Base-by-base conservation (phyloP, 2,329 filamentous ascomycete species). In the Neofusicoccum laricinum region DNA sequence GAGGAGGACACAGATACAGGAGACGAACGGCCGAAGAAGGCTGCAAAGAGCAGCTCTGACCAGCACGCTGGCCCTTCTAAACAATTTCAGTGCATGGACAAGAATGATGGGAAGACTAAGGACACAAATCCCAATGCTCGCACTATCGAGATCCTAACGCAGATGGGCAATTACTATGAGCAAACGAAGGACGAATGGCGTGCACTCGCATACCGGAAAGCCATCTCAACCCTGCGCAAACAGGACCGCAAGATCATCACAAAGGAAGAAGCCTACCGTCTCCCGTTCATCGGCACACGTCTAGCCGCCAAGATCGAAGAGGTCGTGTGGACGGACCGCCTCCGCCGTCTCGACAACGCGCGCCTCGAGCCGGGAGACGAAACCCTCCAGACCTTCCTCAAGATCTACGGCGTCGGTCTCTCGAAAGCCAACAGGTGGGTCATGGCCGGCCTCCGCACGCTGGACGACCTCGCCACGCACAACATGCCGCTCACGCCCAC, bases 231-330 rank as follows among this genome's bases (percentile, higher is more conserved):
- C 2, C 81, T 98, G 12, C 86, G 86, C 49, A 88, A 86, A 53
- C 89, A 93, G 66, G 73, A 79, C 0, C 72, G 71, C 19, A 89
- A 87, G 71, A 85, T 97, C 65, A 80, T 76, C 3, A 93, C 89
- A 0, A 87, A 85, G 65, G 83, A 87, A 55, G 84, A 96, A 74
- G 94, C 93, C 0, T 78, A 84, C 11, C 75, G 78, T 1, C 81
- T 97, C 0, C 86, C 87, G 0, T 85, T 83, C 65, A 87, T 97
- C 40, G 93, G 93, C 7, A 71, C 81, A 11, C 85, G 91, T 1
- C 79, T 97, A 1, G 93, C 93, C 0, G 81, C 85, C 30, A 97
- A 97, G 75, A 95, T 98, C 67, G 91, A 95, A 70, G 94, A 97
- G 73, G 96, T 97, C 48, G 91, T 87, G 2, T 82, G 83, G 43